Percentiles rank a stretch among this genome's conserved stretches.
Evolutionary conservation across 2,329 filamentous ascomycete genomes (phyloP).

Genomic region (Teratosphaeriaceae sp.): DNA sequence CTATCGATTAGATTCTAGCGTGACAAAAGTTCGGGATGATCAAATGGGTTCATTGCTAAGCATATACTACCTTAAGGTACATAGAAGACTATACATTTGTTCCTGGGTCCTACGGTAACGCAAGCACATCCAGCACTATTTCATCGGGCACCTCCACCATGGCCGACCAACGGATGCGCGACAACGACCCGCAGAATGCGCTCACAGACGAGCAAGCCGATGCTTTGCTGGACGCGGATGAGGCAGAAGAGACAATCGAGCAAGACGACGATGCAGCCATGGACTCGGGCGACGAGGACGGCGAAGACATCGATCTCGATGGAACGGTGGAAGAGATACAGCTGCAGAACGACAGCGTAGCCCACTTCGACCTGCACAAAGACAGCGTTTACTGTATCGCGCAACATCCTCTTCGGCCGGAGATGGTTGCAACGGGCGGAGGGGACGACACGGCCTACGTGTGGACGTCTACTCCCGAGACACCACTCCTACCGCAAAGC

Average conservation of each 20-base stretch:
- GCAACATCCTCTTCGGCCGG: conserved; percentile 73
- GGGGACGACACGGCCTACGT: conserved; percentile 82
- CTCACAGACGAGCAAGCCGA: conserved; percentile 46
- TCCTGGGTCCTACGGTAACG: too few species aligned
- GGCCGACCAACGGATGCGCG: conserved; percentile 13
- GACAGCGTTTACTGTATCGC: conserved; percentile 94
- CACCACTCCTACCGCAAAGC: conserved; percentile 66
- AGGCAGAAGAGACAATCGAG: conserved; percentile 66
- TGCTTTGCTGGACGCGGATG: conserved; percentile 68
- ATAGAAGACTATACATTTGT: too few species aligned
- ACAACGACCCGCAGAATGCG: conserved; percentile 13
- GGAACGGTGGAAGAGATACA: conserved; percentile 56
- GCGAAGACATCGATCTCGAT: conserved; percentile 38
- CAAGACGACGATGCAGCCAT: conserved; percentile 66
- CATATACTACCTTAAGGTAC: too few species aligned
- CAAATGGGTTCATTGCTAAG: too few species aligned
- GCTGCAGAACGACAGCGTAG: conserved; percentile 85
- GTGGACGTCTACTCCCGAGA: conserved; percentile 62
- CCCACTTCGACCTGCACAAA: conserved; percentile 84
- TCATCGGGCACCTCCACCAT: too few species aligned
- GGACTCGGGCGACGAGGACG: conserved; percentile 66
- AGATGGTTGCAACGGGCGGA: conserved; percentile 81
- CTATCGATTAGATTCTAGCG: too few species aligned
- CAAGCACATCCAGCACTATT: too few species aligned
- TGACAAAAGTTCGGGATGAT: too few species aligned